These are phyloP conservation scores for Pugionium dolabratum DNA, from an alignment of 345 rosid genomes.

Conservation along the genomic window DNA sequence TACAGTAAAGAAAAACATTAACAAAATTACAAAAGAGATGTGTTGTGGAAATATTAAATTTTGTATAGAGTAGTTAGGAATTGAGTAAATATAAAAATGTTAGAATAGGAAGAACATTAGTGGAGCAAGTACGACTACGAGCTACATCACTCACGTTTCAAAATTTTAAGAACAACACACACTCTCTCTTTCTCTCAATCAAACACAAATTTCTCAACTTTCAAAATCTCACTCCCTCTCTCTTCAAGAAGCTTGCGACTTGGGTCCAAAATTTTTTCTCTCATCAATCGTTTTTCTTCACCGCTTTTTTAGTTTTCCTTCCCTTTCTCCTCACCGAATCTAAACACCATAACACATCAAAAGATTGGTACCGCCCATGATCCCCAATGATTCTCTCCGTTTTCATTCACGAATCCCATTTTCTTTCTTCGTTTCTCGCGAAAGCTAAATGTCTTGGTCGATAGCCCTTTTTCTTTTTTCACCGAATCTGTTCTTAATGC, in stretches of 20 bases:
- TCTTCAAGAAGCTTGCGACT: slow-evolving; percentile 26
- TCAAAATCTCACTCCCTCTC: slow-evolving; percentile 7
- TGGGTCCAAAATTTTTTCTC: slow-evolving; percentile 26
- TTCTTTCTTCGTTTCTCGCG: slow-evolving; percentile 23
- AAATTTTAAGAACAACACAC: slow-evolving; percentile 6
- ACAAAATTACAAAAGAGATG: not conserved
- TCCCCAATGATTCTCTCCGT: slow-evolving; percentile 35
- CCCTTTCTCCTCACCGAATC: slow-evolving; percentile 19
- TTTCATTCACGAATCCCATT: slow-evolving; percentile 39
- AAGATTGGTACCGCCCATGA: slow-evolving; percentile 23
- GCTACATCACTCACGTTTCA: slow-evolving; percentile 31
- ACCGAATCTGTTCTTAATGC: slow-evolving; percentile 27
- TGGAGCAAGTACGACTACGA: slow-evolving; percentile 34
- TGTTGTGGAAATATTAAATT: not conserved
- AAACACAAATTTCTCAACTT: slow-evolving; percentile 34
- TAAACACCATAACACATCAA: slow-evolving; percentile 31
- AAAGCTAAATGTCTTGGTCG: slow-evolving; percentile 18
- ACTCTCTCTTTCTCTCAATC: slow-evolving; percentile 24
- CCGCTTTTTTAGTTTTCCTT: slow-evolving; percentile 22
- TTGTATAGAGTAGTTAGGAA: slow-evolving; percentile 7
- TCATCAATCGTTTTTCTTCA: slow-evolving; percentile 9
- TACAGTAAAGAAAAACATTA: no score
- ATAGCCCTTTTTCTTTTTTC: slow-evolving; percentile 1
- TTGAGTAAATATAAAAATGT: slow-evolving; percentile 8
- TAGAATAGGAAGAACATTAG: slow-evolving; percentile 29